Conservation (phyloP, 169 alveolate genomes). For the Plasmodium chabaudi region DNA sequence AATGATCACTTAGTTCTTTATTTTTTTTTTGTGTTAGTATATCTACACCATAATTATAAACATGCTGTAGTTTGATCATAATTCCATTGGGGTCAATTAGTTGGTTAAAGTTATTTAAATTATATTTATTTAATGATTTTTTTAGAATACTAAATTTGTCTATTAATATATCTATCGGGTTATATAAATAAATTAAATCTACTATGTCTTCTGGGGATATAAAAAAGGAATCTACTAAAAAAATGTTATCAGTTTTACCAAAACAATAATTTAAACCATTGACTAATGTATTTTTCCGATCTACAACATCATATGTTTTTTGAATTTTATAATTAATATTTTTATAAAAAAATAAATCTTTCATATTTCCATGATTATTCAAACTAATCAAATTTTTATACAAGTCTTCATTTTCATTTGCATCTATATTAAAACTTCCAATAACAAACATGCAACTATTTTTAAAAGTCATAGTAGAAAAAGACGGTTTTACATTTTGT, state of each 20-base stretch:
- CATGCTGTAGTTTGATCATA: constrained; percentile 43
- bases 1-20: constrained; percentile 67
- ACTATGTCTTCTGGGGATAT: constrained; percentile 23
- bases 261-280: constrained; percentile 62
- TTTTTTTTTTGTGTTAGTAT: constrained; percentile 64
- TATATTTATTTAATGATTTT: constrained; percentile 31
- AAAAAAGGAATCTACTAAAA: constrained; percentile 51
- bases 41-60: constrained; percentile 70
- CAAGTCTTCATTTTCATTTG: constrained; percentile 24
- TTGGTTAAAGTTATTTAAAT: constrained; percentile 24
- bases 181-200: constrained; percentile 50
- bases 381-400: constrained; percentile 37
- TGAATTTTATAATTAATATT: constrained; percentile 69
- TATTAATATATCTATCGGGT: constrained; percentile 43
- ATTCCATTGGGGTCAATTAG: constrained; percentile 62
- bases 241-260: constrained; percentile 73
- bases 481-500: neutral
- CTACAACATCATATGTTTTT: constrained; percentile 50
- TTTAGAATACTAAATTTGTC: constrained; percentile 46
- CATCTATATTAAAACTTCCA: constrained; percentile 70
- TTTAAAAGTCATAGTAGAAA: constrained; percentile 46
- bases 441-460: constrained; percentile 60
- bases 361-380: constrained; percentile 38
- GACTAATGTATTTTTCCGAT: constrained; percentile 55
- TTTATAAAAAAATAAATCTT: constrained; percentile 65